A percentile compares a stretch with the other conserved stretches of the same genome.
Evolutionary conservation across 352 stramenopile species (phyloP).

Genomic region (Peronospora belbahrii): DNA sequence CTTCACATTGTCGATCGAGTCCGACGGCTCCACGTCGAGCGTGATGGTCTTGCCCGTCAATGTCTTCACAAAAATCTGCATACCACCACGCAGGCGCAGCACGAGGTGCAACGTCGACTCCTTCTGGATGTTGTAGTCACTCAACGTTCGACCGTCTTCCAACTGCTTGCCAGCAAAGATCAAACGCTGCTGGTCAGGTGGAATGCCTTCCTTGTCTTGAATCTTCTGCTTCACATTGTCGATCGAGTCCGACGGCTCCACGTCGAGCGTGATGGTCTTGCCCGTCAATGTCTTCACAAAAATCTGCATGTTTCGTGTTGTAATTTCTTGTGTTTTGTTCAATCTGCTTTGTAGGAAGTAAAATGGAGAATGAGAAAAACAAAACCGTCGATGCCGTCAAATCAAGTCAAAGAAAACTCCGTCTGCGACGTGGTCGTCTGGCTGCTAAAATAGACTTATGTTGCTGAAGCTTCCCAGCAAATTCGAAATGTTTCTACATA

Average conservation of each 20-base stretch:
- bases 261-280: slow-evolving; percentile 19
- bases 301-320: slow-evolving; percentile 27
- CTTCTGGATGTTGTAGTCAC: slow-evolving; percentile 28
- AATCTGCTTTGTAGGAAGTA: slow-evolving; percentile 11
- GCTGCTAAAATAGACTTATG: slow-evolving; percentile 15
- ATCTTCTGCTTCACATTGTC: slow-evolving; percentile 22
- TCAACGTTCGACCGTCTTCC: slow-evolving; percentile 17
- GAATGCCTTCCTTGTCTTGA: slow-evolving; percentile 20
- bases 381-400: not conserved
- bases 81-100: slow-evolving; percentile 13
- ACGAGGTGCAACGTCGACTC: slow-evolving; percentile 24
- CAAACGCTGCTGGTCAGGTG: slow-evolving; percentile 19
- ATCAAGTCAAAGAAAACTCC: slow-evolving; percentile 5
- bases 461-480: slow-evolving; percentile 9
- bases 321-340: slow-evolving; percentile 3
- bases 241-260: slow-evolving; percentile 19
- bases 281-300: slow-evolving; percentile 23
- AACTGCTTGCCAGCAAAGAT: slow-evolving; percentile 22
- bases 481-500: slow-evolving; percentile 13
- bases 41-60: slow-evolving; percentile 7
- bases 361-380: slow-evolving; percentile 13
- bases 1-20: slow-evolving; percentile 13
- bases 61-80: slow-evolving; percentile 6
- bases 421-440: slow-evolving; percentile 21
- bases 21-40: not conserved